Conservation (phyloP, 345 rosid species). For the Citrus reticulata region DNA sequence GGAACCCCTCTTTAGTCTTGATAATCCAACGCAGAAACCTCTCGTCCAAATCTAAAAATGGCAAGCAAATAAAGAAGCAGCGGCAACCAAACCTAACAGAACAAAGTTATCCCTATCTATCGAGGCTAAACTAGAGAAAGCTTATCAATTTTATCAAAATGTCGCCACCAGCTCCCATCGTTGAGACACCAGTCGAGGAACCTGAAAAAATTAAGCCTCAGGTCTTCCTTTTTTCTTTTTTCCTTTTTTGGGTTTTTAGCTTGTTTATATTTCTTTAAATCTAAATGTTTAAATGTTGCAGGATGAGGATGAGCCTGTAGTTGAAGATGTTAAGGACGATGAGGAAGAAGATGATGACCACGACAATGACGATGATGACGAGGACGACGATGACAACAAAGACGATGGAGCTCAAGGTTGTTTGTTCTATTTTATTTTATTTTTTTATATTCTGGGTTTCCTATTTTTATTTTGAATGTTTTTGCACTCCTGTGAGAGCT, state of each 20-base stretch:
- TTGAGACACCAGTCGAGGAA: background rate
- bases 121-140: background rate
- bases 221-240: background rate
- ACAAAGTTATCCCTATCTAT: background rate
- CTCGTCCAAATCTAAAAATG: background rate
- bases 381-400: background rate
- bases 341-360: background rate
- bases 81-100: background rate
- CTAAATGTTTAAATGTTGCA: background rate
- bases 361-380: background rate
- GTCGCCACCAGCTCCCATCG: background rate
- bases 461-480: background rate
- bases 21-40: background rate
- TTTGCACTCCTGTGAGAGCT: background rate
- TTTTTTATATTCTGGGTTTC: background rate
- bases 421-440: background rate
- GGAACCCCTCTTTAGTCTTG: background rate
- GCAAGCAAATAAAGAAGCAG: background rate
- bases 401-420: background rate
- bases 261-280: background rate
- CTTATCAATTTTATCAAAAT: background rate
- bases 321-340: slow-evolving; percentile 1
- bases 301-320: slow-evolving; percentile 2
- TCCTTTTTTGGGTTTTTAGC: background rate
- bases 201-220: background rate